These are phyloP conservation scores for Boehmeria nivea DNA, from an alignment of 306 rosid genomes.

Conservation along the genomic window DNA sequence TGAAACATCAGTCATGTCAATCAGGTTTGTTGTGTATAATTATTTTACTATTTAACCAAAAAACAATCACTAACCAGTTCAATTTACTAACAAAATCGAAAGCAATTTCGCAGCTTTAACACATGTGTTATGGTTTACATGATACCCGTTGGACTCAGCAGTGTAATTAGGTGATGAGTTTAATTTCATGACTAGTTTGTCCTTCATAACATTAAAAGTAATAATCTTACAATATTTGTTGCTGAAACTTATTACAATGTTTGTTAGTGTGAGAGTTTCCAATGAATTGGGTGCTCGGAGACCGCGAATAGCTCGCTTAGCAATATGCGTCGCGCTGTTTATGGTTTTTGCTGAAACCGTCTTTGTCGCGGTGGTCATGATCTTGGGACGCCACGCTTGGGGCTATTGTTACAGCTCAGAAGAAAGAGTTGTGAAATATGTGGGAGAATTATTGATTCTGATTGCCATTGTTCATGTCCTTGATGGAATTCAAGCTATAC, in stretches of 20 bases:
- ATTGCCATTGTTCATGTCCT: conserved; percentile 36
- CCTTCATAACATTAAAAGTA: no score
- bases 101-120: conserved; percentile 28
- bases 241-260: neutral
- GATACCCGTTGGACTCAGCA: conserved; percentile 43
- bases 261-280: conserved; percentile 35
- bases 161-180: conserved; percentile 31
- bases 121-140: conserved; percentile 32
- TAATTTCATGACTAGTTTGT: neutral
- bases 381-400: conserved; percentile 33
- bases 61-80: no score
- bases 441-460: conserved; percentile 30
- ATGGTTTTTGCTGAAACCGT: conserved; percentile 28
- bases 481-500: conserved; percentile 39
- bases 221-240: no score
- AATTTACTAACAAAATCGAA: neutral
- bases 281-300: conserved; percentile 44
- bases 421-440: conserved; percentile 28
- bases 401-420: conserved; percentile 42
- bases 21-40: conserved; percentile 6
- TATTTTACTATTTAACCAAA: no score
- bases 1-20: conserved; percentile 29
- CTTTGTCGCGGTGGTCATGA: conserved; percentile 18
- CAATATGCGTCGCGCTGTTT: conserved; percentile 22
- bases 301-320: conserved; percentile 22